Percentiles rank a stretch among this genome's conserved stretches.
phyloP scores from a whole-genome alignment of 495 filamentous ascomycete genomes.

The Neurospora sp. region DNA sequence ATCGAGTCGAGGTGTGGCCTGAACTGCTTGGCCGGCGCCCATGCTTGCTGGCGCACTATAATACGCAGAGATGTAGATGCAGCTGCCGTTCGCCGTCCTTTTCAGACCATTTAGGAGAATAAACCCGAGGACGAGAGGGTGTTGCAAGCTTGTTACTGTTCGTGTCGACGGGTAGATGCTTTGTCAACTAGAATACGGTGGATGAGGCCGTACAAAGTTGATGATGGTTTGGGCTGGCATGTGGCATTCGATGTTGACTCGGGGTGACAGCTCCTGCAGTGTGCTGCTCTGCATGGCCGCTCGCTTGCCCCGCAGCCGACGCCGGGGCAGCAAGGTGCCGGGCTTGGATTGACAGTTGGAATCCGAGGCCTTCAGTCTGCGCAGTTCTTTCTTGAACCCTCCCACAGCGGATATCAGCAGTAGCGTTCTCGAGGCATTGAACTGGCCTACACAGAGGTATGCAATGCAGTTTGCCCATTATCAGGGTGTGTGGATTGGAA shows the following conservation, averaged over 20 bases:
- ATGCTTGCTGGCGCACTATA: background rate
- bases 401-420: background rate
- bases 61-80: background rate
- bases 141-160: background rate
- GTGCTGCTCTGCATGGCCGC: background rate
- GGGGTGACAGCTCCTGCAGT: background rate
- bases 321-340: background rate
- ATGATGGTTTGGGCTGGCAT: background rate
- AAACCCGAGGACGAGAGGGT: background rate
- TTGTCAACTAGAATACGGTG: background rate
- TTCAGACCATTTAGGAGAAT: background rate
- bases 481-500: background rate
- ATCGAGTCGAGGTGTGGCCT: background rate
- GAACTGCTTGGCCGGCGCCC: background rate
- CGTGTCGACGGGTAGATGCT: background rate
- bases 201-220: background rate
- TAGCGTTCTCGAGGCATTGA: background rate
- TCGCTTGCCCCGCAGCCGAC: background rate
- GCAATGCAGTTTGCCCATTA: background rate
- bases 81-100: background rate
- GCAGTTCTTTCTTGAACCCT: background rate
- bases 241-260: background rate
- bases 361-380: background rate
- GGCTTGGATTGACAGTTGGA: background rate
- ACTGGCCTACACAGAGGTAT: background rate